Evolutionary conservation across 805 yeast species (phyloP), one percentile per base, ranked within the genome.

Genomic region (Pichia paraexigua): DNA sequence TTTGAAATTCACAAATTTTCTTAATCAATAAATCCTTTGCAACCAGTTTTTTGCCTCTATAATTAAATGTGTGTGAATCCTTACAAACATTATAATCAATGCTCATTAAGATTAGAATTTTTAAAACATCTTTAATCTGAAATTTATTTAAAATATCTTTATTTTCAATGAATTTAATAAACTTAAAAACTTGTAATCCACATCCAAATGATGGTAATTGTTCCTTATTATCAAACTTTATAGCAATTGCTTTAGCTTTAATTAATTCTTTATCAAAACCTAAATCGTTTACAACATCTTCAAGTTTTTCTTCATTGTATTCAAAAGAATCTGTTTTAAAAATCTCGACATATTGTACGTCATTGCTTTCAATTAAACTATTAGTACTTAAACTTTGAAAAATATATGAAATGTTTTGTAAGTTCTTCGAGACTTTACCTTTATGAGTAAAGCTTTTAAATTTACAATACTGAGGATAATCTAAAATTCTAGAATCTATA

Each of bases 141-240:
- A 43, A 40, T 13, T 21, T 27, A 3, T 21, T 17, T 2, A 41
- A 11, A 45, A 21, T 17, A n/a, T n/a, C 13, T 6, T 32, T 18
- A 35, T 22, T 32, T 22, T 46, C 39, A n/a, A 48, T 32, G 5
- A 45, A 21, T 25, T 52, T 43, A 10, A 52, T 41, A 41, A 39
- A 43, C 37, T 47, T 54, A 1, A 35, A 21, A 15, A 46, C 42
- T 30, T 53, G 50, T 24, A 53, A 22, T 8, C 52, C 56, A 53
- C 54, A 50, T 21, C 52, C 54, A 28, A 41, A 18, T 7, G 15
- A 7, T 43, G 55, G 52, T 12, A 52, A 25, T 3, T 24, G 41
- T 10, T 46, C 12, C 30, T 52, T 52, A 21, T 44, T 35, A 44
- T 52, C 55, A 46, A 52, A 52, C 13, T 11, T 45, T 28, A 22